Percentiles rank a stretch among this genome's conserved stretches.
phyloP scores from a whole-genome alignment of 345 rosid genomes.

The Sisymbrium irio region DNA sequence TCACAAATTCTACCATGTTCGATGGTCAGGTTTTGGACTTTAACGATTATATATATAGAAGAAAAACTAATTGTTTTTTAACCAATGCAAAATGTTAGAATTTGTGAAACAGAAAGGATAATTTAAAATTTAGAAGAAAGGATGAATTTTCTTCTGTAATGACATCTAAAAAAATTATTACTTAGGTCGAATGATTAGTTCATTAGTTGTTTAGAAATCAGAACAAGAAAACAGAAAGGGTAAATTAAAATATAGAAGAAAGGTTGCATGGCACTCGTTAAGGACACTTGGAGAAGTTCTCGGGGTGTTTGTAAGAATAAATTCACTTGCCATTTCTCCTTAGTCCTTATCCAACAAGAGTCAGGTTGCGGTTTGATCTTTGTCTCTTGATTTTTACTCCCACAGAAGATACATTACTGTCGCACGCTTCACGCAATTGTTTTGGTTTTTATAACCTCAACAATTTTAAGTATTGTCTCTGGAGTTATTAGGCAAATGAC shows the following conservation, averaged over 20 bases:
- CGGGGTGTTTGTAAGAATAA: conserved; percentile 11
- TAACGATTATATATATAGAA: neutral
- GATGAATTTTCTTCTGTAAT: too few relatives aligned
- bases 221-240: neutral
- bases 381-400: conserved; percentile 2
- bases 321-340: conserved; percentile 1
- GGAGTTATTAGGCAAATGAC: neutral
- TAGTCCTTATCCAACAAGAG: conserved; percentile 34
- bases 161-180: too few relatives aligned
- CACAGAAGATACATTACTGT: neutral
- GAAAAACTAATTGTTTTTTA: neutral
- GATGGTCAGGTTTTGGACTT: conserved; percentile 9
- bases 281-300: conserved; percentile 35
- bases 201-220: neutral
- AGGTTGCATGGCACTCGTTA: conserved; percentile 1
- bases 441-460: conserved; percentile 12
- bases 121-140: too few relatives aligned
- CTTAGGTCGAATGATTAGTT: neutral
- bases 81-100: neutral
- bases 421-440: conserved; percentile 21
- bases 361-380: conserved; percentile 30
- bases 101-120: too few relatives aligned
- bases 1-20: conserved; percentile 16
- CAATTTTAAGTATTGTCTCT: neutral
- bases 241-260: neutral